Evolutionary conservation across 257 asterid species (phyloP).

Genomic region (Plantago elongata): DNA sequence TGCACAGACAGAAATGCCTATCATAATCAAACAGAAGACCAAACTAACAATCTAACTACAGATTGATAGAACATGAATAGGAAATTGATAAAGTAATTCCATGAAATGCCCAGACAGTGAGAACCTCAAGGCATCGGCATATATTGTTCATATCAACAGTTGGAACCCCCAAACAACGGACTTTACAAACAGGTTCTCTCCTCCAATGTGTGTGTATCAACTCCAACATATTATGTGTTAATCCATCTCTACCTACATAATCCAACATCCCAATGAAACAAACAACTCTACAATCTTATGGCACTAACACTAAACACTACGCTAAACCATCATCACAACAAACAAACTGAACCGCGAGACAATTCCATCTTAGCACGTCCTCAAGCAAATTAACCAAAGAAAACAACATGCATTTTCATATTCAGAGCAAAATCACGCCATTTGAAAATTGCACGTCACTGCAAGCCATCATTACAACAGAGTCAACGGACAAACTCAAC

Average conservation of each 20-base stretch:
- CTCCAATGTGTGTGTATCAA: constrained; percentile 97
- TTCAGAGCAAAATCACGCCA: neutral
- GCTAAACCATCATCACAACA: constrained; percentile 6
- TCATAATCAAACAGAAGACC: constrained; percentile 3
- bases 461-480: constrained; percentile 9
- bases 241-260: constrained; percentile 89
- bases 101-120: constrained; percentile 21
- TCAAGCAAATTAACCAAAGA: constrained; percentile 6
- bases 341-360: too few species aligned
- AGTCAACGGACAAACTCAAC: too few species aligned
- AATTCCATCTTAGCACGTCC: neutral
- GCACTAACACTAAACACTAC: neutral
- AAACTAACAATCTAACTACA: neutral
- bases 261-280: constrained; percentile 22
- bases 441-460: too few species aligned
- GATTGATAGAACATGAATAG: neutral
- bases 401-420: neutral
- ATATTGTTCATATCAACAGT: constrained; percentile 91
- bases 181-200: constrained; percentile 85
- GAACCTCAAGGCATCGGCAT: constrained; percentile 87
- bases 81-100: constrained; percentile 1
- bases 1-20: constrained; percentile 21
- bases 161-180: constrained; percentile 96
- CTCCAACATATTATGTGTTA: constrained; percentile 98
- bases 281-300: constrained; percentile 15